Evolutionary conservation across 1,284 basidiomycete species (phyloP), one percentile per base, ranked within the genome.

Genomic region (Marasmius sp.): DNA sequence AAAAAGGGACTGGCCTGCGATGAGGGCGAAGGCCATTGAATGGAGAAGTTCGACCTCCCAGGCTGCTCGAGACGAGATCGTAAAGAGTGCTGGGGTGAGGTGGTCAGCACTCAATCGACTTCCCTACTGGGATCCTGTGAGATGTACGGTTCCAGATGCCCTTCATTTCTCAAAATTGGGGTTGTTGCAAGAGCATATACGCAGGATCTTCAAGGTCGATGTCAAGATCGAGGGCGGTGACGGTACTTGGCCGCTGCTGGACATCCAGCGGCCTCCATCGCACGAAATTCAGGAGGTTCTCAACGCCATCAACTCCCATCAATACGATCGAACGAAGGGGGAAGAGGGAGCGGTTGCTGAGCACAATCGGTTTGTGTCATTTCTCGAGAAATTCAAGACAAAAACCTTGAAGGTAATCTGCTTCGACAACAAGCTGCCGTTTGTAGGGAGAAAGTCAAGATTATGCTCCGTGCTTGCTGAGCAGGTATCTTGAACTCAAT

Each of bases 91-190:
- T 18, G n/a, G n/a, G 2, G 18, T 50, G 1, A 18, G 48, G 11
- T 50, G 27, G n/a, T 50, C 48, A 18, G 2, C 48, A 16, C 48
- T 50, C 48, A 50, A 50, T 50, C 48, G 48, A 11, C 20, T 77
- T 9, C 67, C 69, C 0, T 79, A 78, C 58, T 80, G 77, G 76
- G 65, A 77, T 58, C 73, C 77, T 0, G 61, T 71, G 22, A 43
- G 52, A 3, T 76, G 66, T 5, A 27, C 27, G 5, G 27, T 27
- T 27, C 27, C 27, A 27, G 27, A 2, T 5, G 27, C 27, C 2
- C 53, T 79, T 76, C 77, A 79, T 59, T 68, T 67, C 6, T 62
- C 72, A 0, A 73, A 70, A 47, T 69, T 77, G 0, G 70, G 71
- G n/a, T 38, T 70, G 7, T 57, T 74, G 7, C 67, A 70, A 18